Evolutionary conservation across 495 filamentous ascomycete species (phyloP), one percentile per base, ranked within the genome.

Genomic region (Talaromyces proteolyticus): DNA sequence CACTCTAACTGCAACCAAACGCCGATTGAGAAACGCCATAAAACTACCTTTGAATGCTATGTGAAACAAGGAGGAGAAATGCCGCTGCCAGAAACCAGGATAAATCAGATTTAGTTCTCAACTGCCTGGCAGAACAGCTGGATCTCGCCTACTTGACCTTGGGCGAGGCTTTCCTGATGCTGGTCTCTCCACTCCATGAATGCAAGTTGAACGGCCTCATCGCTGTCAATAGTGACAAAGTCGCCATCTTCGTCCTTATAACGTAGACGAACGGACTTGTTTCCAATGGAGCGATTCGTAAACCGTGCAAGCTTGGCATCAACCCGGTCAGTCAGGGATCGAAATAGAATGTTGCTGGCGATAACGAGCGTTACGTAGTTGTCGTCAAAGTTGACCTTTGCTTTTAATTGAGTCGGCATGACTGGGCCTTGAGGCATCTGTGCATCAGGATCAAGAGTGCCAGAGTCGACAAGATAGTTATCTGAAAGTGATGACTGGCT

Each of bases 191-290:
- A 96, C 54, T 91, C 90, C 66, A 91, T 82, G 59, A 97, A 96
- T 16, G 93, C 93, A 41, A 88, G 86, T 55, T 90, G 87, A 19
- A 98, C 92, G 50, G 95, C 93, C 56, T 98, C 93, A 56, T 98
- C 92, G 48, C 85, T 88, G 59, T 91, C 83, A 54, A 98, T 97
- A 16, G 82, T 91, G 40, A 98, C 88, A 58, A 83, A 91, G 60
- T 97, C 94, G 10, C 87, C 87, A 54, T 96, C 89, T 51, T 95
- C 91, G 60, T 98, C 94, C 42, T 83, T 78, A 66, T 97, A 98
- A 50, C 88, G 87, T 41, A 98, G 67, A 63, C 87, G 86, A 53
- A 94, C 77, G 44, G 82, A 82, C 50, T 88, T 87, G 56, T 76
- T 79, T 50, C 82, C 80, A 57, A 95, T 91, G 14, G 86, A 88